Conservation (phyloP, 331 rosid genomes). For the Acacia pycnantha region DNA sequence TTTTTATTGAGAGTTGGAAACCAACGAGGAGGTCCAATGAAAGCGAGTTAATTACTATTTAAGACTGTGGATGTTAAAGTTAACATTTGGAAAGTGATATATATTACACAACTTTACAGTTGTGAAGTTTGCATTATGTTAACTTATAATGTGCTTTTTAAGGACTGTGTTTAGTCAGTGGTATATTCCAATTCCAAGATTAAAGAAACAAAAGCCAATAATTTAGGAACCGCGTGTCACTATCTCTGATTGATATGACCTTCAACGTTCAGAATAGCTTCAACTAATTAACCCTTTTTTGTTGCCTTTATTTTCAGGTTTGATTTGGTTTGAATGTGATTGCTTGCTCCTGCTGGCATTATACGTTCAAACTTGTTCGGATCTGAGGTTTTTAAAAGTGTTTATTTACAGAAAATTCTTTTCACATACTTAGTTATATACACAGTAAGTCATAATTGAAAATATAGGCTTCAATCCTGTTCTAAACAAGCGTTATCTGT, state of each 20-base stretch:
- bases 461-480: too few relatives aligned
- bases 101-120: background rate
- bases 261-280: background rate
- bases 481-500: background rate
- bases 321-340: slow-evolving; percentile 17
- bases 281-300: background rate
- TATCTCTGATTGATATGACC: background rate
- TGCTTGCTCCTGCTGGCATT: background rate
- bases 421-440: too few relatives aligned
- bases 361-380: too few relatives aligned
- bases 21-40: too few relatives aligned
- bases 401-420: too few relatives aligned
- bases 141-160: background rate
- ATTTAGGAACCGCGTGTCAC: slow-evolving; percentile 19
- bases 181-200: slow-evolving; percentile 8
- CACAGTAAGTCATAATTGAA: too few relatives aligned
- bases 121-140: background rate
- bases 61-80: background rate
- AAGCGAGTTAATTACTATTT: background rate
- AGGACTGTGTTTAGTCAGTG: background rate
- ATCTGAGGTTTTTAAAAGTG: too few relatives aligned
- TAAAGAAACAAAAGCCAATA: slow-evolving; percentile 24
- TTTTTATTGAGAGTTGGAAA: too few relatives aligned
- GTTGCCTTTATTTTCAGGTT: background rate
- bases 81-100: background rate